Evolutionary conservation across 805 yeast genomes (phyloP), one percentile per base, ranked within the genome.

Genomic region (Gaillardinia entomophila): DNA sequence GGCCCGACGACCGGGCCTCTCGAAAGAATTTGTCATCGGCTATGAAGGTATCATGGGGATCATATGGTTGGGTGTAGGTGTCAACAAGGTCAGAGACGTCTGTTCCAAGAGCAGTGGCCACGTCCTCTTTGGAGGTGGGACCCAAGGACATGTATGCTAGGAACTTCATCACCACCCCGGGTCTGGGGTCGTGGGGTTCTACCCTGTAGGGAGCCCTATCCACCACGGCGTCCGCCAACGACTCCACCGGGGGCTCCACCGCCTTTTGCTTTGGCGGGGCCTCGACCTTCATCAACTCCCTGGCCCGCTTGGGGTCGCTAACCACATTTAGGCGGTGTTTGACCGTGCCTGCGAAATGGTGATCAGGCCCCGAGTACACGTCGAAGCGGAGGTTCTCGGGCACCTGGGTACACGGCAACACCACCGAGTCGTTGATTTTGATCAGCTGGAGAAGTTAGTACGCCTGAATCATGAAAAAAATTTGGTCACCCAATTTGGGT

Each of bases 341-440:
- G 27, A 64, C 52, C 27, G 62, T 45, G 13, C 70, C 70, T 10
- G 55, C 37, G 38, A 49, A 59, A 24, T 26, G 27, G 25, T 40
- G 40, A 11, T 36, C 37, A 7, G 31, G 24, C n/a, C 36, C 27
- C 8, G 52, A 37, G 43, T 62, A 64, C 4, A 65, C 38, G 36
- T 60, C 66, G 16, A 62, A 53, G 28, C 60, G 60, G 34, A 60
- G 55, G 27, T 51, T 55, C 35, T 64, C 71, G 12, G 57, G 57
- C 13, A 55, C 41, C 17, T 46, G 46, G 14, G 50, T 36, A 37
- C 68, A 64, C 10, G 69, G 68, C 27, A 48, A 60, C 17, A 43
- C 38, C 30, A 51, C 31, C 4, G 43, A 33, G 19, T 56, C 58
- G 13, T 48, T 40, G 24, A 60, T 37, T 32, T 51, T 56, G 20